phyloP scores from a whole-genome alignment of 305 asterid species.

The Nicotiana rustica region DNA sequence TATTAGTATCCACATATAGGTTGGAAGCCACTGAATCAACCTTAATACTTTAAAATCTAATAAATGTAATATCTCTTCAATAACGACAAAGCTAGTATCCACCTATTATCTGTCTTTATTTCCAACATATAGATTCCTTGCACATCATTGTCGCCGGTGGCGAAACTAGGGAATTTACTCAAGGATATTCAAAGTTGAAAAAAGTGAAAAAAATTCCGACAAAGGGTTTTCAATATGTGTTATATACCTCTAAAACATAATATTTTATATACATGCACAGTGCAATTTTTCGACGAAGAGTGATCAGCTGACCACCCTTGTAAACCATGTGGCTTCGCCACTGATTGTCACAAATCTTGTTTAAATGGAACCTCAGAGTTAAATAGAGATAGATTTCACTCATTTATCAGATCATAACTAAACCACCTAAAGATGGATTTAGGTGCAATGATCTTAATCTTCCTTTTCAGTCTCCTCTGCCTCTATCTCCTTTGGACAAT shows the following conservation, averaged over 20 bases:
- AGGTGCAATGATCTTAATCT: not conserved
- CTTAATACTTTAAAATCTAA: not conserved
- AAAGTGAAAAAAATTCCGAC: no score
- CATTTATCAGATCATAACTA: not conserved
- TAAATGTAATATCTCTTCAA: not conserved
- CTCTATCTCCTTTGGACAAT: slow-evolving; percentile 42
- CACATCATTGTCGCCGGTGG: not conserved
- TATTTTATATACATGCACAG: no score
- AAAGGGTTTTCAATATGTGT: no score
- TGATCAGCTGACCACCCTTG: no score
- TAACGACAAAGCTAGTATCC: not conserved
- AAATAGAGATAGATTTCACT: slow-evolving; percentile 11
- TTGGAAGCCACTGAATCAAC: no score
- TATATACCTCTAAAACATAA: no score
- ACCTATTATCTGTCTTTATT: not conserved
- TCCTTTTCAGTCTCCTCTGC: slow-evolving; percentile 36
- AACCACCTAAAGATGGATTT: slow-evolving; percentile 3
- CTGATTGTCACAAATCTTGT: not conserved
- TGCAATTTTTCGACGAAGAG: no score
- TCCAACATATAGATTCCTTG: not conserved
- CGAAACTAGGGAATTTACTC: no score
- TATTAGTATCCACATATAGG: no score
- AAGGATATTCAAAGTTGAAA: no score
- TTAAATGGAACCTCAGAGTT: not conserved
- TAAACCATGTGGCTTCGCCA: no score